A percentile compares a stretch with the other conserved stretches of the same genome.
These are phyloP conservation scores for Corchorus capsularis DNA, from an alignment of 345 rosid species.

Conservation along the genomic window DNA sequence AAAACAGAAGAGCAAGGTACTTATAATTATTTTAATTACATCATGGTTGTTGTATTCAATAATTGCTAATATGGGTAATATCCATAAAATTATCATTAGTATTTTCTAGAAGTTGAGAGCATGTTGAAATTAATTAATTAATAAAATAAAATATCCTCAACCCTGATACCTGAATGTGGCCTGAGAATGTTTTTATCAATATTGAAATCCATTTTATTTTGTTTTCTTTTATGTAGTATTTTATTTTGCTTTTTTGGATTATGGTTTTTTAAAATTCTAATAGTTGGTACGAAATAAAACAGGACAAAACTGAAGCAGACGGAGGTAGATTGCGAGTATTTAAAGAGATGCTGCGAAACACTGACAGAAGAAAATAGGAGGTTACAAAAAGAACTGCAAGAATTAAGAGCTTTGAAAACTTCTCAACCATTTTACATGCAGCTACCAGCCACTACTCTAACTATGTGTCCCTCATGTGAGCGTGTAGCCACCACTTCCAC, in stretches of 20 bases:
- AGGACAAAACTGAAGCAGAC: slow-evolving; percentile 97
- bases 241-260: no score
- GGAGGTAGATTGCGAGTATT: slow-evolving; percentile 89
- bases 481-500: slow-evolving; percentile 74
- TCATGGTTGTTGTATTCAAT: not conserved
- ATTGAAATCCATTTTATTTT: not conserved
- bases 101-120: no score
- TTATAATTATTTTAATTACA: not conserved
- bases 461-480: slow-evolving; percentile 99
- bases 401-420: slow-evolving; percentile 79
- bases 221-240: not conserved
- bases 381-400: slow-evolving; percentile 81
- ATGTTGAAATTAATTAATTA: no score
- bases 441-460: slow-evolving; percentile 97
- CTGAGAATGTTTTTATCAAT: not conserved
- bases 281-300: not conserved
- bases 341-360: slow-evolving; percentile 86
- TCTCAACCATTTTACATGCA: slow-evolving; percentile 91
- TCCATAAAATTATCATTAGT: no score
- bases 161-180: no score
- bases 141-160: no score
- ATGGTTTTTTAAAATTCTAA: not conserved
- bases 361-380: slow-evolving; percentile 92
- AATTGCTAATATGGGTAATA: not conserved
- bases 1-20: slow-evolving; percentile 95